Conservation (phyloP, 1,139 yeast species). For the Eremothecium coryli region DNA sequence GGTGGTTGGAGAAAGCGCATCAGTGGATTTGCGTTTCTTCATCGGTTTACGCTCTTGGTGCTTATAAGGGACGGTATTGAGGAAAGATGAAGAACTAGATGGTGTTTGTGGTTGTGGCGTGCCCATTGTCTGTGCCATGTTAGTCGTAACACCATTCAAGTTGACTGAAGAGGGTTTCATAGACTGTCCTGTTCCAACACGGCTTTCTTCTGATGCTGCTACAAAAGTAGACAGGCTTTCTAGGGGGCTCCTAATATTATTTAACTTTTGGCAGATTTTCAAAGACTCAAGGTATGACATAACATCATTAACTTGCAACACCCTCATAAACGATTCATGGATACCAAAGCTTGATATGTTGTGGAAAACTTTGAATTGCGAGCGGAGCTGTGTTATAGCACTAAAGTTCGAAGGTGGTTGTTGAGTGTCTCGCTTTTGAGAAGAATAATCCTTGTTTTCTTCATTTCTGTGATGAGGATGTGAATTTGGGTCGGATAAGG, state of each 20-base stretch:
- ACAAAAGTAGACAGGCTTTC: slow-evolving; percentile 20
- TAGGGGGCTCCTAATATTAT: slow-evolving; percentile 21
- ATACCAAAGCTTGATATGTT: slow-evolving; percentile 48
- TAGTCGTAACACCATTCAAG: not conserved
- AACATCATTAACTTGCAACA: slow-evolving; percentile 66
- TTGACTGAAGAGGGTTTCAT: not conserved
- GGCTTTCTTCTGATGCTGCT: slow-evolving; percentile 11
- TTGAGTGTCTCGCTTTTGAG: slow-evolving; percentile 1
- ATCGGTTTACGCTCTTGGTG: slow-evolving; percentile 1
- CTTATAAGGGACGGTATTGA: not conserved
- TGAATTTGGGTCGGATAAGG: slow-evolving; percentile 1
- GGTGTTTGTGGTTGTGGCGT: not conserved
- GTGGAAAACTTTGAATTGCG: slow-evolving; percentile 34
- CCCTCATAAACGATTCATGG: slow-evolving; percentile 55
- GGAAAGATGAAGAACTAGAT: not conserved
- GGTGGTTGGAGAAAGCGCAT: slow-evolving; percentile 1
- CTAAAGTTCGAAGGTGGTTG: slow-evolving; percentile 14
- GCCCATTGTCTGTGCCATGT: not conserved
- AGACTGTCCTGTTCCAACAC: slow-evolving; percentile 2
- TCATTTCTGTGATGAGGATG: not conserved
- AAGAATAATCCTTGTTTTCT: not conserved
- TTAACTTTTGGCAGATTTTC: slow-evolving; percentile 17
- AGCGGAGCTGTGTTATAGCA: slow-evolving; percentile 27
- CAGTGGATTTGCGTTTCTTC: slow-evolving; percentile 5
- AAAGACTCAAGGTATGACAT: slow-evolving; percentile 56